Evolutionary conservation across 2,329 filamentous ascomycete genomes (phyloP), one percentile per base, ranked within the genome.

Genomic region (Colletotrichum navitas): DNA sequence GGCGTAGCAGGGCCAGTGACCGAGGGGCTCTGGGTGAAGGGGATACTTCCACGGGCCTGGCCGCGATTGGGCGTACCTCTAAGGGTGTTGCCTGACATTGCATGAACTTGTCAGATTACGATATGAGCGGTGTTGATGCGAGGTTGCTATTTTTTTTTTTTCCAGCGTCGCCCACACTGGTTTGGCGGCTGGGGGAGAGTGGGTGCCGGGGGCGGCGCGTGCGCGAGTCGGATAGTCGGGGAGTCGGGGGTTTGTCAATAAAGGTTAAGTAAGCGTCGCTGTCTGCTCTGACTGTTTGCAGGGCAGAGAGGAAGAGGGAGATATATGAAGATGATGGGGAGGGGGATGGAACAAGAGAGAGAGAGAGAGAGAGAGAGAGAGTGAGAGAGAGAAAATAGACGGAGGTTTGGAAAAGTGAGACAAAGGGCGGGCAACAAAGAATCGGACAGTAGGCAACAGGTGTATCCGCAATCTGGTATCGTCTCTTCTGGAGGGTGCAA

Each of bases 1-100:
- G 52, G 51, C 36, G 43, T 39, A 55, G 59, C 45, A 63, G 65
- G 32, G 36, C 61, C 58, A 7, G 65, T 49, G 68, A 39, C 43
- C 8, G 59, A 68, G 70, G 88, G 90, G 80, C 89, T 92, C 81
- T 87, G 89, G 79, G 82, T 81, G 80, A 91, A 91, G 74, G 89
- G 88, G 73, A 89, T 83, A 76, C 83, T 83, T 75, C 87, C 89
- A 77, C 91, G 87, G 76, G 83, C 82, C 82, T 92, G 84, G 75
- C 83, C 84, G 74, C 89, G 87, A 80, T 79, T 92, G 76, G 92
- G 92, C 73, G 91, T 93, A 76, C 91, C 90, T 85, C 92, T 88
- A 82, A 91, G 86, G 70, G 91, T 93, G 79, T 86, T 87, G 79
- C 84, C 84, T 72, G 87, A 89, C 87, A 89, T 89, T 79, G 79